A percentile compares a stretch with the other conserved stretches of the same genome.
These are phyloP conservation scores for Pinus albicaulis DNA, from an alignment of 75 land plant species.

Conservation along the genomic window DNA sequence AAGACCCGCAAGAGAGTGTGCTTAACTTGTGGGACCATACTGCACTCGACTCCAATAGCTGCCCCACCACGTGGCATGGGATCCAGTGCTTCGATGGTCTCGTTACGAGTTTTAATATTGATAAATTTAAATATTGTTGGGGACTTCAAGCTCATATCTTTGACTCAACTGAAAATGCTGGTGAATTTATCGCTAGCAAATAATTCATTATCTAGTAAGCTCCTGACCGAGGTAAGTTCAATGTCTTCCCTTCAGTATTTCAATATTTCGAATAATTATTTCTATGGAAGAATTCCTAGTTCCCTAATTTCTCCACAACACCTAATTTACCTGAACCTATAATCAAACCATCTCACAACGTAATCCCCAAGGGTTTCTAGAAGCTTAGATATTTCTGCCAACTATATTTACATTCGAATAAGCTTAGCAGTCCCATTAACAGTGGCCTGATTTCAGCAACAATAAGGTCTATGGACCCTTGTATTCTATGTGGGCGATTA, in stretches of 20 bases:
- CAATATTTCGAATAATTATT: conserved; percentile 52
- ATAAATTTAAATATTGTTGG: conserved; percentile 35
- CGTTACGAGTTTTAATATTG: conserved; percentile 29
- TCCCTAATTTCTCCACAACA: conserved; percentile 28
- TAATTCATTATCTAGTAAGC: conserved; percentile 43
- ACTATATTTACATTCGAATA: conserved; percentile 50
- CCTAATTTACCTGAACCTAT: conserved; percentile 45
- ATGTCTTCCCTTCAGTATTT: conserved; percentile 37
- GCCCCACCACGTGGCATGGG: conserved; percentile 42
- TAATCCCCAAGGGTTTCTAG: conserved; percentile 29
- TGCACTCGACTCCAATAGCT: conserved; percentile 2
- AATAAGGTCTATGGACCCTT: conserved; percentile 67
- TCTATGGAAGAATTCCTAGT: conserved; percentile 57
- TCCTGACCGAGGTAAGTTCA: conserved; percentile 36
- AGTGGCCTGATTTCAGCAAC: conserved; percentile 52
- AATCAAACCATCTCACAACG: conserved; percentile 35
- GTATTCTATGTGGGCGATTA: conserved; percentile 16
- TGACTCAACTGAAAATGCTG: conserved; percentile 25
- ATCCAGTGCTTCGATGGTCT: conserved; percentile 31
- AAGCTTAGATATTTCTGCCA: conserved; percentile 42
- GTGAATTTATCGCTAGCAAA: conserved; percentile 37
- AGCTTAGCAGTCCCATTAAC: conserved; percentile 29
- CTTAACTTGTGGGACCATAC: conserved; percentile 19
- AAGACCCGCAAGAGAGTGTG: conserved; percentile 31
- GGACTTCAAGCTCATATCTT: conserved; percentile 41